Base-by-base conservation (phyloP, 2,329 filamentous ascomycete genomes). In the Byssoonygena ceratinophila region DNA sequence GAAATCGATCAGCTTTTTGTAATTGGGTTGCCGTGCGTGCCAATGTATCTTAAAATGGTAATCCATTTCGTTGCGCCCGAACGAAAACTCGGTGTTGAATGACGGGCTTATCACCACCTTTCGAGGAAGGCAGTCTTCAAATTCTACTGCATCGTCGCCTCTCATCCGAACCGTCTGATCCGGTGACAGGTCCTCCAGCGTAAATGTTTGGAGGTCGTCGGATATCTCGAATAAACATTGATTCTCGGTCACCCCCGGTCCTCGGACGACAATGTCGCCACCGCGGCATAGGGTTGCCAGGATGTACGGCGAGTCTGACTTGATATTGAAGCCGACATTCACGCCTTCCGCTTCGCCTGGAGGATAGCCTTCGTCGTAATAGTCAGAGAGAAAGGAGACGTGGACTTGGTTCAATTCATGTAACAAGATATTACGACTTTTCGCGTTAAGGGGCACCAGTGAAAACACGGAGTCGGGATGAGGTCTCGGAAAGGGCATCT, bases 161-260 rank as follows among this genome's bases (percentile, higher is more conserved):
- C 1, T n/a, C 22, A 46, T 4, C 29, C 34, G 44, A 7, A 29
- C 34, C 8, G 43, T 22, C 6, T 20, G 3, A 5, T n/a, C 1
- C 8, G 27, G 3, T 20, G 44, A 46, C 8, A 27, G 44, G 14
- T 46, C 44, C 16, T 22, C 8, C 14, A 46, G 29, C 44, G 22
- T 20, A 14, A 46, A 7, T 7, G 3, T 16, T 16, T 14, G 8
- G 8, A 16, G 12, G 5, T 2, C 14, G 3, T 34, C 9, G 32
- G 56, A 25, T 16, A 58, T 37, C 46, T 60, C 56, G 31, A 61
- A 61, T 16, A 55, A 59, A 47, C 55, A 59, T 46, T 59, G 58
- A 11, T 56, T 52, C 32, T 44, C 50, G 2, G 58, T 47, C 22
- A 61, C 59, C 27, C 25, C 51, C n/a, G 52, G 23, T 16, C 54